Evolutionary conservation across 2,329 filamentous ascomycete species (phyloP).

Genomic region (Hypomyces perniciosus): DNA sequence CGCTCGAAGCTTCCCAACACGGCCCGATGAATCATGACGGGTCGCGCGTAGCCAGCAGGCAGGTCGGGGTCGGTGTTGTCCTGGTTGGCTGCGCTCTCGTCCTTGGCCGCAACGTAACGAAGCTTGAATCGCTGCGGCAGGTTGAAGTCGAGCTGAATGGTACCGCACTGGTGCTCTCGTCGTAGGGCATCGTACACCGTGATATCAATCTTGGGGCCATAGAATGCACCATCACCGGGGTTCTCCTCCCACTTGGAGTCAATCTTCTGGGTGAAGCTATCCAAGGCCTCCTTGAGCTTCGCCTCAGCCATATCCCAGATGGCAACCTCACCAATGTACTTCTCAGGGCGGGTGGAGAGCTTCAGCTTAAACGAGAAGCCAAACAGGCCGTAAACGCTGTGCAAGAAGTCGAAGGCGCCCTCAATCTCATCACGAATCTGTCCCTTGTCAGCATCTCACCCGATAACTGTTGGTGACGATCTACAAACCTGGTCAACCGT

Average conservation of each 20-base stretch:
- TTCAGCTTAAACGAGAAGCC: conserved; percentile 78
- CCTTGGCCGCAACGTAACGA: conserved; percentile 46
- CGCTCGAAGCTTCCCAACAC: conserved; percentile 66
- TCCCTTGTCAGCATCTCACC: not conserved
- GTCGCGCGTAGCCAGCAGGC: conserved; percentile 65
- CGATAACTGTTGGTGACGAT: not conserved
- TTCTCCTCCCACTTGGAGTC: conserved; percentile 81
- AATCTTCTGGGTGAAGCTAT: conserved; percentile 59
- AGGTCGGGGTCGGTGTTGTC: conserved; percentile 45
- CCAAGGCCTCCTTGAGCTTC: conserved; percentile 71
- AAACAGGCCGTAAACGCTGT: conserved; percentile 61
- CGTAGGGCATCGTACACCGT: conserved; percentile 83
- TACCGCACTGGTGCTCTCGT: conserved; percentile 58
- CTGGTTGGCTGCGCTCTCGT: conserved; percentile 33
- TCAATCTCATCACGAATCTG: conserved; percentile 52
- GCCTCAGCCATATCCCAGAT: conserved; percentile 87
- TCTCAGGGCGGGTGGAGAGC: conserved; percentile 84
- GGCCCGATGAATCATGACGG: conserved; percentile 82
- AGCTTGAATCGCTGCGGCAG: conserved; percentile 45
- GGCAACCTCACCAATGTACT: conserved; percentile 77
- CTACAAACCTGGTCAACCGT: conserved; percentile 31
- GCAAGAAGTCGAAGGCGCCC: conserved; percentile 80
- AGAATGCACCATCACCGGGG: conserved; percentile 93
- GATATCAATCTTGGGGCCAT: conserved; percentile 97
- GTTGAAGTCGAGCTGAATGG: conserved; percentile 91